A percentile compares a stretch with the other conserved stretches of the same genome.
Conservation (phyloP, 805 yeast genomes). For the Saitoella complicata region DNA sequence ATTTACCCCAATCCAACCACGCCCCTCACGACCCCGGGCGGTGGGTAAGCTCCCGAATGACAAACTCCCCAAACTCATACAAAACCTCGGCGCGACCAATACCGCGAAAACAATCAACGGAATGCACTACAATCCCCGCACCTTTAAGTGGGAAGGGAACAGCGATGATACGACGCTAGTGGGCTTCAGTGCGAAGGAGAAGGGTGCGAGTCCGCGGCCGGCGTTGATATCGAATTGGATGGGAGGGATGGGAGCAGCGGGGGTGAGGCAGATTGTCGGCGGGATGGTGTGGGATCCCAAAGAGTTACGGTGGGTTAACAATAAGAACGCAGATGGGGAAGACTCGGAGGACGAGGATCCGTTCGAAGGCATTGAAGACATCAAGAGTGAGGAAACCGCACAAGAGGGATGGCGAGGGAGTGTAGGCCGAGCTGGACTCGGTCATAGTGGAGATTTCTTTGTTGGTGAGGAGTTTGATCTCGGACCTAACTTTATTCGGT, state of each 20-base stretch:
- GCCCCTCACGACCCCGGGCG: conserved; percentile 1
- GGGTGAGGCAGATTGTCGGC: conserved; percentile 25
- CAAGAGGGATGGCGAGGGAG: too few relatives aligned
- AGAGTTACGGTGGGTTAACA: conserved; percentile 42
- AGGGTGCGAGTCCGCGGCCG: conserved; percentile 29
- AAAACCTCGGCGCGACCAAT: not conserved
- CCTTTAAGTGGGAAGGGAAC: conserved; percentile 49
- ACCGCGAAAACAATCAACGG: conserved; percentile 13
- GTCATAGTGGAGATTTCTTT: conserved; percentile 13
- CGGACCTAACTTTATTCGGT: conserved; percentile 14
- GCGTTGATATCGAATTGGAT: conserved; percentile 19
- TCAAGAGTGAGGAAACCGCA: too few relatives aligned
- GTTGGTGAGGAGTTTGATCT: conserved; percentile 22
- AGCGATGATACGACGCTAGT: too few relatives aligned
- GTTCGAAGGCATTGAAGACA: conserved; percentile 11
- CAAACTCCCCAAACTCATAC: too few relatives aligned
- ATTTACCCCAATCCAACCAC: too few relatives aligned
- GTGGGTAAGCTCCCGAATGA: conserved; percentile 1
- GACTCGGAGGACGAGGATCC: conserved; percentile 9
- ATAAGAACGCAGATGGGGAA: conserved; percentile 7
- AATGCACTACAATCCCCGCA: conserved; percentile 39
- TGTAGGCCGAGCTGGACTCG: too few relatives aligned
- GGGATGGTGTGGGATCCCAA: conserved; percentile 47
- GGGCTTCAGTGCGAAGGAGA: conserved; percentile 20
- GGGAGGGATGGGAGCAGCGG: conserved; percentile 17